Evolutionary conservation across 345 rosid genomes (phyloP).

Genomic region (Leavenworthia alabamica): DNA sequence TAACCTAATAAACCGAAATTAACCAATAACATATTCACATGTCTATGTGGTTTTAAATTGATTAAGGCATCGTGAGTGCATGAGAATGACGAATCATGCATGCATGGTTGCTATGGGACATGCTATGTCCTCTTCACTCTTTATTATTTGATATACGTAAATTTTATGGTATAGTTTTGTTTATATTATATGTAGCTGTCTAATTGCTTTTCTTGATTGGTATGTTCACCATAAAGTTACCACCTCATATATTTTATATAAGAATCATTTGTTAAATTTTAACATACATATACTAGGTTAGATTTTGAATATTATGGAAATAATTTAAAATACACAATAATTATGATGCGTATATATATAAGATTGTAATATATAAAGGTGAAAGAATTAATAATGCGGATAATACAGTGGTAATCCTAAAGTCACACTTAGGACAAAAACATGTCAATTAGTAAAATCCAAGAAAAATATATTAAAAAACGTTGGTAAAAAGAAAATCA

Average conservation of each 20-base stretch:
- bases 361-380: neutral
- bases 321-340: neutral
- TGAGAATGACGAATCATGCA: conserved; percentile 28
- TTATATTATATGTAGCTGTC: conserved; percentile 18
- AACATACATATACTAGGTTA: neutral
- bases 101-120: conserved; percentile 27
- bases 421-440: conserved; percentile 7
- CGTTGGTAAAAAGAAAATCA: conserved; percentile 21
- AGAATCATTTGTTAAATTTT: neutral
- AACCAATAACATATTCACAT: too few species aligned
- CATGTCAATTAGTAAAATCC: conserved; percentile 9
- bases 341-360: neutral
- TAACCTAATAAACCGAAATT: too few species aligned
- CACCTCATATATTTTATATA: neutral
- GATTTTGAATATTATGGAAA: neutral
- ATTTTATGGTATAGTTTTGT: neutral
- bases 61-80: conserved; percentile 5
- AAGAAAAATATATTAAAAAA: neutral
- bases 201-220: conserved; percentile 19
- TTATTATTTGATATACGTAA: conserved; percentile 1
- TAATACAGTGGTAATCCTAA: neutral
- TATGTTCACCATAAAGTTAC: conserved; percentile 7
- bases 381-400: neutral
- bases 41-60: neutral
- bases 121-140: conserved; percentile 1